These are phyloP conservation scores for Aspergillus ustus DNA, from an alignment of 2,329 filamentous ascomycete genomes.

Conservation along the genomic window DNA sequence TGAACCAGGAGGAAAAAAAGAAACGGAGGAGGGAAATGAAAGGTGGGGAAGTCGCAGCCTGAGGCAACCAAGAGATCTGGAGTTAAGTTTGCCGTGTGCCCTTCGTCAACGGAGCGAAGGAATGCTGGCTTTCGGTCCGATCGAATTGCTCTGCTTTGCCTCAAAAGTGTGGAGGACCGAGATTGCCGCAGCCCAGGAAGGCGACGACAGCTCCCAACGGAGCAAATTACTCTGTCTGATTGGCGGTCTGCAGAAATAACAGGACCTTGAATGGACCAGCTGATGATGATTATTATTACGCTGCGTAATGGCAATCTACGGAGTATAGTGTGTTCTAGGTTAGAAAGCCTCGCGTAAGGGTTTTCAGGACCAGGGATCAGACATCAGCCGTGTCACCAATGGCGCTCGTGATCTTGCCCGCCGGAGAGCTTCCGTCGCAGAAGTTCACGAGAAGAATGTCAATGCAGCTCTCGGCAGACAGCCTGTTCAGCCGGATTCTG, in stretches of 20 bases:
- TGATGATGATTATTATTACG: not conserved
- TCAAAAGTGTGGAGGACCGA: not conserved
- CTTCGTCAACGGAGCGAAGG: not conserved
- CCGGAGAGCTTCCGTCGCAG: not conserved
- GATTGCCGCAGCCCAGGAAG: not conserved
- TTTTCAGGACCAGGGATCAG: not conserved
- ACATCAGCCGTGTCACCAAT: not conserved
- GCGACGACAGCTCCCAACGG: not conserved
- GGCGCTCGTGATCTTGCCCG: not conserved
- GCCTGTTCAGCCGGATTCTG: conserved; percentile 13
- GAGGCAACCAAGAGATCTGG: not conserved
- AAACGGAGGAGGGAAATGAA: not conserved
- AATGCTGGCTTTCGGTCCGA: not conserved
- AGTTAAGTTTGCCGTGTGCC: not conserved
- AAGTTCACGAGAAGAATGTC: conserved; percentile 2
- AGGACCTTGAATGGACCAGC: not conserved
- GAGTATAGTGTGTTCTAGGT: not conserved
- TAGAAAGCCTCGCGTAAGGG: not conserved
- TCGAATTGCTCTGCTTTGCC: not conserved
- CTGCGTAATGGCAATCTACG: not conserved
- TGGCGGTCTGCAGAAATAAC: not conserved
- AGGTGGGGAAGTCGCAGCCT: conserved; percentile 3
- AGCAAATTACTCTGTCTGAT: not conserved
- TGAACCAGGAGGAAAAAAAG: not conserved
- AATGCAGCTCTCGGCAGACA: not conserved